phyloP scores from a whole-genome alignment of 306 rosid genomes.

The Ochetophila trinervis region DNA sequence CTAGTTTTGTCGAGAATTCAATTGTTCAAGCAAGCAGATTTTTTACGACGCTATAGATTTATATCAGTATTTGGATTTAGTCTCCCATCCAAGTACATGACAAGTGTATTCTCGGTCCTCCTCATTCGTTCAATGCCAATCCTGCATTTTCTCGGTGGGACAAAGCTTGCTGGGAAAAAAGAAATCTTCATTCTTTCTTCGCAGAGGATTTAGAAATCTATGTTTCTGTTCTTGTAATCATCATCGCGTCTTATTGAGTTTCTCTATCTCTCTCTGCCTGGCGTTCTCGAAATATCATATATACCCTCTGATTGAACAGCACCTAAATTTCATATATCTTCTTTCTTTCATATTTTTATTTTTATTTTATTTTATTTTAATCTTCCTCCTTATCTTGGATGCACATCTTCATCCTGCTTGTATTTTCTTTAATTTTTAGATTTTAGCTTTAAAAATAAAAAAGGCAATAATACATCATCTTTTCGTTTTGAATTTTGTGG shows the following conservation, averaged over 20 bases:
- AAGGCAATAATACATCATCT: not conserved
- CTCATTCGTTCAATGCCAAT: not conserved
- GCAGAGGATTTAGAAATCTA: too few relatives aligned
- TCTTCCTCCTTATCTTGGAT: too few relatives aligned
- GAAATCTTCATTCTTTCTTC: too few relatives aligned
- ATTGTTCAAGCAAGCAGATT: slow-evolving; percentile 14
- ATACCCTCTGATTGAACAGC: too few relatives aligned
- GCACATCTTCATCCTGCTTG: not conserved
- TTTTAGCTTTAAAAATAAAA: not conserved
- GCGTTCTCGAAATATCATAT: too few relatives aligned
- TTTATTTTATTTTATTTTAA: too few relatives aligned
- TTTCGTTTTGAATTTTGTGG: not conserved
- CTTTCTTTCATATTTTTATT: too few relatives aligned
- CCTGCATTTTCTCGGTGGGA: slow-evolving; percentile 18
- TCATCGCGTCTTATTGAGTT: too few relatives aligned
- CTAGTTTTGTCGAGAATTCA: slow-evolving; percentile 6
- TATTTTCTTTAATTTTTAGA: not conserved
- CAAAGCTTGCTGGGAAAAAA: not conserved
- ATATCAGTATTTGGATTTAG: not conserved
- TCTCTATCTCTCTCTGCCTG: too few relatives aligned
- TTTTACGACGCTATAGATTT: slow-evolving; percentile 2
- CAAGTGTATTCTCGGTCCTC: slow-evolving; percentile 13
- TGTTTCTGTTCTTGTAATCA: too few relatives aligned
- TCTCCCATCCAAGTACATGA: slow-evolving; percentile 2
- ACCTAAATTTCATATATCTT: too few relatives aligned